Evolutionary conservation across 345 rosid genomes (phyloP), one percentile per base, ranked within the genome.

Genomic region (Camelina laxa): DNA sequence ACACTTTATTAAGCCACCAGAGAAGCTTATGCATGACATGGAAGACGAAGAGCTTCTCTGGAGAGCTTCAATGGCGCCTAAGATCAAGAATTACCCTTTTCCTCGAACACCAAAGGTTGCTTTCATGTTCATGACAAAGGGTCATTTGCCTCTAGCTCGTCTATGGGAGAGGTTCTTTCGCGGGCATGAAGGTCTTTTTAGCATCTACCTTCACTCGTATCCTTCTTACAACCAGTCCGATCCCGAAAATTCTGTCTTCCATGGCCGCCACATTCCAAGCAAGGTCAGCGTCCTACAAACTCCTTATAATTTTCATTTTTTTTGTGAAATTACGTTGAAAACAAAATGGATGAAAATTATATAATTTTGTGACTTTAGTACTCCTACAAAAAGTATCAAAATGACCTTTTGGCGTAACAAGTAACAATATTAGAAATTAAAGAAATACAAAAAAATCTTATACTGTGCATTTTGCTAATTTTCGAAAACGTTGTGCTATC

Each of bases 161-260:
- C 39, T 93, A 59, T 93, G 98, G 98, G 97, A 91, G 59, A 84
- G 69, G 53, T 93, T 93, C 79, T 93, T 93, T 78, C 61, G 77
- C 56, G 96, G 98, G 0, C 79, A 91, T 60, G 71, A 84, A 69
- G 92, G 82, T 27, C 58, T 84, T 24, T 93, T 87, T 65, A 87
- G 74, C 6, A 84, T 93, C 19, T 93, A 91, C 22, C 83, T 89
- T 44, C 98, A 93, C 56, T 86, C 94, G 0, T 74, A 77, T 77
- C 96, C 90, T 30, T 72, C 83, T 17, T 85, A 77, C 59, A 83
- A 88, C 48, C 75, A 75, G 55, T 41, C 84, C 2, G 77, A 86
- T 49, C 87, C 86, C 2, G 70, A 80, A 45, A 78, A 54, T 30
- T 85, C 91, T 11, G 87, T 87, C 31, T 93, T 90, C 60, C 48